Base-by-base conservation (phyloP, 169 alveolate genomes). In the Babesia bovis region DNA sequence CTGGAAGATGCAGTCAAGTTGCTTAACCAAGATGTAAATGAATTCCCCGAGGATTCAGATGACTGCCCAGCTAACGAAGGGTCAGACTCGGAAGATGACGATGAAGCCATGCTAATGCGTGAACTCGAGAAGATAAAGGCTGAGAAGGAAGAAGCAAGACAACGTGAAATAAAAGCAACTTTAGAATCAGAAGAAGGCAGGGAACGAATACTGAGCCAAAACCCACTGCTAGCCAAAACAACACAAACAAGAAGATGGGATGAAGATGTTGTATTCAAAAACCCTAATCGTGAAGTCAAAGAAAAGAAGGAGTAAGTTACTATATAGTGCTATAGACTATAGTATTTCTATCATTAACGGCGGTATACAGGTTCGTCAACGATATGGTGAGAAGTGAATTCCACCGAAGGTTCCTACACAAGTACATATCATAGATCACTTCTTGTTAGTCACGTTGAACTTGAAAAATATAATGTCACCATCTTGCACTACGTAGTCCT, bases 391-490 rank as follows among this genome's bases (percentile, higher is more conserved):
- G 98, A 60, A 94, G 96, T 71, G 97, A 95, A 77, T 95, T 96
- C 85, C 98, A 96, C 82, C 86, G 90, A 65, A 90, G 93, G 45
- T 94, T 95, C 72, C 73, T 96, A 49, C 92, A 87, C 85, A 94
- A 91, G 85, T 94, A 90, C 56, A 92, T 96, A 3, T 41, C 63
- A 35, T 81, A n/a, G 68, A 53, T 57, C 59, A 58, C 57, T 78
- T 81, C 45, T 94, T 83, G 51, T 93, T 93, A 25, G 98, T 93
- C 32, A 97, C 99, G 83, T 97, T 97, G 90, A 97, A 97, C 85
- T 96, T 97, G 94, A 97, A 97, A 89, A 94, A 96, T 30, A 96
- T 91, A 49, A 96, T 95, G 83, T 97, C 99, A 17, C 99, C 99
- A 88, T 97, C 99, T 42, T 92, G 94, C 38, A 97, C 99, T 25